Conservation (phyloP, 2,329 filamentous ascomycete genomes). For the Curvularia verruculosa region DNA sequence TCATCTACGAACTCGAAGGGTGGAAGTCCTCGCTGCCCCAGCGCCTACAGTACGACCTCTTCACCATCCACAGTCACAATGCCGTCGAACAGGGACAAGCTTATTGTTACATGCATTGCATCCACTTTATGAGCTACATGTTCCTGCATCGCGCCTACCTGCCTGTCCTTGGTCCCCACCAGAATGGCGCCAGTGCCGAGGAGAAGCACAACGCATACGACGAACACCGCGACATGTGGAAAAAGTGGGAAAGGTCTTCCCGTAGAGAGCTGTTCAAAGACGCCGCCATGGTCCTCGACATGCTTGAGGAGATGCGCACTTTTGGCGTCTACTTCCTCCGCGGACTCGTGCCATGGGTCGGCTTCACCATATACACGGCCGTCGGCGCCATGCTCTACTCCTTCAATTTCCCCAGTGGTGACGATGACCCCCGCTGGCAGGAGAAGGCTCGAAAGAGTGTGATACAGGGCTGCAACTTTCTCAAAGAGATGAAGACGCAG, state of each 20-base stretch:
- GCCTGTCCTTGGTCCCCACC: slow-evolving; percentile 46
- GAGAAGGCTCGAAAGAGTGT: slow-evolving; percentile 44
- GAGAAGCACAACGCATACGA: slow-evolving; percentile 42
- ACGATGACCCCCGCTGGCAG: slow-evolving; percentile 43
- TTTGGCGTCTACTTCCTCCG: slow-evolving; percentile 51
- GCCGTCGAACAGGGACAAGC: slow-evolving; percentile 52
- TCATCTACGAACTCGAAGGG: slow-evolving; percentile 43
- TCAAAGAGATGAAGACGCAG: slow-evolving; percentile 51
- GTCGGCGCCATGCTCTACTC: slow-evolving; percentile 51
- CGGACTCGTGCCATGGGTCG: slow-evolving; percentile 51
- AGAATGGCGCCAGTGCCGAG: slow-evolving; percentile 34
- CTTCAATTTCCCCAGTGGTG: slow-evolving; percentile 46
- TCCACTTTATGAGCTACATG: slow-evolving; percentile 52
- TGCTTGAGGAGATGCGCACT: slow-evolving; percentile 51
- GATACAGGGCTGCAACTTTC: slow-evolving; percentile 46
- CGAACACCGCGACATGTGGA: slow-evolving; percentile 45
- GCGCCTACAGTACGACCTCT: slow-evolving; percentile 48
- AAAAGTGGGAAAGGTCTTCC: slow-evolving; percentile 46
- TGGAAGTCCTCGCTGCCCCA: slow-evolving; percentile 47
- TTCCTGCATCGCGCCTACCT: slow-evolving; percentile 51
- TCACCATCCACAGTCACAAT: slow-evolving; percentile 50
- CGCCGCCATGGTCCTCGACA: slow-evolving; percentile 47
- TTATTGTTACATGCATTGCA: slow-evolving; percentile 52
- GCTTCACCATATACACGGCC: slow-evolving; percentile 52
- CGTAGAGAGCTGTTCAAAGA: slow-evolving; percentile 47